Conservation (phyloP, 768 basidiomycete genomes). For the Phaeotremella fagi region DNA sequence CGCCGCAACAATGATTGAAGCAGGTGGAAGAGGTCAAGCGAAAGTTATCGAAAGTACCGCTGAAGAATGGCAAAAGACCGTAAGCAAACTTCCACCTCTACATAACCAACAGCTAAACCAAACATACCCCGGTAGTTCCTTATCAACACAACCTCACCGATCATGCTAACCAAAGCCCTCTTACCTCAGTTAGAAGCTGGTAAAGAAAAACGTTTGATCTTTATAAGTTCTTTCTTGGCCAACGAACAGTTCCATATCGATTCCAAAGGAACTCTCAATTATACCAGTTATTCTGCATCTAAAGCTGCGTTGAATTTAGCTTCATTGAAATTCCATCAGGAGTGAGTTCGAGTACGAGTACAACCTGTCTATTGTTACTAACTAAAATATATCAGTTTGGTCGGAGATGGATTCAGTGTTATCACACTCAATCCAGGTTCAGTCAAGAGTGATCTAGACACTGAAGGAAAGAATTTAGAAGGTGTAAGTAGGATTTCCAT, state of each 20-base stretch:
- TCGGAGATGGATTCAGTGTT: no score
- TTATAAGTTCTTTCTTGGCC: constrained; percentile 4
- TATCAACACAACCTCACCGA: constrained; percentile 4
- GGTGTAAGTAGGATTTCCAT: no score
- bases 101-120: neutral
- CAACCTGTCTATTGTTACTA: no score
- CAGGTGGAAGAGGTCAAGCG: neutral
- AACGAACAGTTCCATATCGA: neutral
- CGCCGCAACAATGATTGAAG: neutral
- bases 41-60: neutral
- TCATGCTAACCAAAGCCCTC: constrained; percentile 8
- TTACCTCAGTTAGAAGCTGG: constrained; percentile 3
- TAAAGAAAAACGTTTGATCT: constrained; percentile 2
- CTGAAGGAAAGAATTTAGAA: no score
- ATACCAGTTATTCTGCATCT: neutral
- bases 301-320: neutral
- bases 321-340: neutral
- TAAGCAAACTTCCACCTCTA: neutral
- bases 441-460: no score
- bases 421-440: no score
- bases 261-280: neutral
- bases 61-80: neutral
- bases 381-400: no score
- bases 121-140: neutral
- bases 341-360: neutral